Evolutionary conservation across 2,329 filamentous ascomycete genomes (phyloP), one percentile per base, ranked within the genome.

Genomic region (Epicoccum nigrum): DNA sequence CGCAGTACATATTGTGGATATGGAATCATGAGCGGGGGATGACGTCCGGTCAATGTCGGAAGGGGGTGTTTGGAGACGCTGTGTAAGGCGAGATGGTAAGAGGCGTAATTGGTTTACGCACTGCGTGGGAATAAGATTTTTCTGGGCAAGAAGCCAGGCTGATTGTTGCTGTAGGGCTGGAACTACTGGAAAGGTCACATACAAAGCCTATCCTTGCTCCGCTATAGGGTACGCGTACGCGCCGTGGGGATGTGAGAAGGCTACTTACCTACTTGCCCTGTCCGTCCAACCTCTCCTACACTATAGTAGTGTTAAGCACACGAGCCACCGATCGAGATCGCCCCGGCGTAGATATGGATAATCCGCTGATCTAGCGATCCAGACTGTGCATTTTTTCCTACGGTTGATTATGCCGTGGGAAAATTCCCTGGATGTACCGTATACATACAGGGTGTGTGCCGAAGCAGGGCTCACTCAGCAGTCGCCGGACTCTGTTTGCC

Each of bases 191-290:
- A n/a, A n/a, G n/a, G n/a, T 25, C 20, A 19, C 31, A 25, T 47
- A 27, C 3, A 30, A 12, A 2, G n/a, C 8, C 8, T 11, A 40
- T 40, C 38, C 25, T n/a, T 28, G 34, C 15, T 13, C 27, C 23
- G 28, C 30, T 47, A 47, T 35, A 47, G 45, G 37, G 45, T 41
- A 47, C 35, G 45, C 45, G 44, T 47, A 47, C 30, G 45, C 45
- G 45, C 35, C 45, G 28, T 21, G 35, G 23, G 38, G 27, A 41
- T 20, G 30, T 7, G 9, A 30, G 13, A 27, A 27, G 23, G 11
- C 23, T 6, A 27, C 23, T 27, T n/a, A n/a, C 23, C 28, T 30
- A 40, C 37, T 28, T 33, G 45, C 37, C 37, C 23, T 38, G 33
- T 31, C 32, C 16, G 31, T 31, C 43, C 43, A 21, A 15, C 6